A percentile compares a stretch with the other conserved stretches of the same genome.
Conservation (phyloP, 768 basidiomycete genomes). For the Tephrocybe sp. region DNA sequence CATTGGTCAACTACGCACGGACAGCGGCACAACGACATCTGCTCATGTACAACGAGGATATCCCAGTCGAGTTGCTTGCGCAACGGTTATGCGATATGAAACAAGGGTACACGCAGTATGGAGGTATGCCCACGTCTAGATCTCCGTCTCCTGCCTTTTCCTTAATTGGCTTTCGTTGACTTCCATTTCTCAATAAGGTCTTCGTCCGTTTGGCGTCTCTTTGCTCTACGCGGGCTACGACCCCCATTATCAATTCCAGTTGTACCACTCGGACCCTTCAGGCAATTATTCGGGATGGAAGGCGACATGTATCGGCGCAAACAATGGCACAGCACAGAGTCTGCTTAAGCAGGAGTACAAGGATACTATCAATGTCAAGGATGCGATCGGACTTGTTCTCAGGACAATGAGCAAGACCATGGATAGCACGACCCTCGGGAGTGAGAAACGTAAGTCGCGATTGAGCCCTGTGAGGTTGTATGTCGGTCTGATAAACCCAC, state of each 20-base stretch:
- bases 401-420: constrained; percentile 99
- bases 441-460: constrained; percentile 81
- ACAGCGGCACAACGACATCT: constrained; percentile 88
- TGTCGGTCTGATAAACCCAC: background rate
- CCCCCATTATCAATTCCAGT: constrained; percentile 92
- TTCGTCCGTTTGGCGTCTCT: constrained; percentile 97
- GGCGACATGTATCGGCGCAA: constrained; percentile 98
- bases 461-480: background rate
- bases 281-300: constrained; percentile 99
- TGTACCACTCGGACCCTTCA: constrained; percentile 97
- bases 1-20: constrained; percentile 91
- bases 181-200: constrained; percentile 48
- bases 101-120: constrained; percentile 97
- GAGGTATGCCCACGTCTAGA: constrained; percentile 51
- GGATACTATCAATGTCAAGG: constrained; percentile 88
- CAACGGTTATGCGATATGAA: constrained; percentile 96
- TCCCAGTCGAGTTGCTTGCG: constrained; percentile 94
- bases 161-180: background rate
- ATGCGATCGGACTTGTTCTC: constrained; percentile 88
- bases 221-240: constrained; percentile 97
- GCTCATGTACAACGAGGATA: constrained; percentile 92
- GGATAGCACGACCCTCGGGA: constrained; percentile 95
- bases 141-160: background rate
- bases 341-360: constrained; percentile 98
- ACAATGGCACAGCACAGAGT: constrained; percentile 94